Evolutionary conservation across 345 rosid genomes (phyloP), one percentile per base, ranked within the genome.

Genomic region (Dimocarpus longan): DNA sequence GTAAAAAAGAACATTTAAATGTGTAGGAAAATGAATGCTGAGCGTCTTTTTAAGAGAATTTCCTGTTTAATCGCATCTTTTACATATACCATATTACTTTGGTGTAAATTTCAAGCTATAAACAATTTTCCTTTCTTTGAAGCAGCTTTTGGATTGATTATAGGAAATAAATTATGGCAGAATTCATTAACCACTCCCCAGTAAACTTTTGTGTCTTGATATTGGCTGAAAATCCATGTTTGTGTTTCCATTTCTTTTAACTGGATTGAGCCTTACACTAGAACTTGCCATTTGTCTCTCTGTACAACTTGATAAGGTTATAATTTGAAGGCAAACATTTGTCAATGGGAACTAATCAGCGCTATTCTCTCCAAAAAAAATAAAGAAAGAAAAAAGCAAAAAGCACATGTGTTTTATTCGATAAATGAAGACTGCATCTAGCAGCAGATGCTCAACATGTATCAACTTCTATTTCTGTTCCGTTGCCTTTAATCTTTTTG

Each of bases 371-470:
- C 9, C 1, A 26, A 0, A 26, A 26, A 26, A 26, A 26, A 26
- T 26, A 26, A 26, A 0, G 1, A 26, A 0, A 26, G 1, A 0
- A 26, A 26, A 56, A 24, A 60, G n/a, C n/a, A 39, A 6, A 13
- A 15, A 42, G 56, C 21, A 24, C 4, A 24, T 62, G 44, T 22
- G 22, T 43, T 74, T 62, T 42, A 40, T 22, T 42, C 64, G 11
- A 42, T 43, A 7, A 26, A 48, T 9, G 10, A 65, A 28, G 62
- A 48, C 65, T 75, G 69, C 59, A 19, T 48, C 70, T 63, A 9
- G 50, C 18, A 46, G 39, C 24, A 19, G 18, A 32, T 82, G 66
- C 71, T 60, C 39, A 15, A 70, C 63, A 70, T 37, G 54, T 24
- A 22, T 43, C 32, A 40, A 76, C 48, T 52, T 44, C 6, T 46